Evolutionary conservation across 768 basidiomycete genomes (phyloP), one percentile per base, ranked within the genome.

Genomic region (Tremella mesenterica): DNA sequence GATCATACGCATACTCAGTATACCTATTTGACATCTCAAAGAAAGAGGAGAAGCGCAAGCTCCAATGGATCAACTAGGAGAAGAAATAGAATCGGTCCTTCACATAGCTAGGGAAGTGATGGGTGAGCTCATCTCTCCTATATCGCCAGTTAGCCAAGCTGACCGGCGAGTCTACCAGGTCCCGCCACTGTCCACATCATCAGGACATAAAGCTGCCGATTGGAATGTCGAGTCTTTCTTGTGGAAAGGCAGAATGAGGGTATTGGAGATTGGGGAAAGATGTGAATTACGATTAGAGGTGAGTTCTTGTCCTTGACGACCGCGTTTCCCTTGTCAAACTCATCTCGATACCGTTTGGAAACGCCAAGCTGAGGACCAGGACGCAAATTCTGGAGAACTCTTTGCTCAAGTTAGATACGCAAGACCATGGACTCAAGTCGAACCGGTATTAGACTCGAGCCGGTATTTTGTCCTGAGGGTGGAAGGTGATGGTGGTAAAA

Each of bases 371-470:
- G 20, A 49, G 29, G 13, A 3, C n/a, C 43, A 69, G 68, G 68
- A 70, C 46, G 50, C 60, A 10, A 56, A 53, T 13, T 58, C 67
- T 34, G 72, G 72, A 21, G 74, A 72, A 86, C 88, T 87, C 51
- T 96, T 96, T 76, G 92, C 92, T 38, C 83, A 81, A 59, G 83
- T 89, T 14, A 81, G 81, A 39, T 96, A 95, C 67, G 84, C 87
- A 65, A 78, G 83, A 14, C 75, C 80, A 39, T 83, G 82, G 53
- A 87, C 88, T 4, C 83, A 81, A 26, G 87, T 96, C n/a, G 91
- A 96, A 60, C 85, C 88, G n/a, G 90, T 92, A 14, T 78, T 95
- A 25, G 91, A 96, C 71, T 92, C 89, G 1, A 92, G 90, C 10
- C 82, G 91, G 44, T 96, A 96, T 71, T 96, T 96, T 68, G 91